These are phyloP conservation scores for Salix caprea DNA, from an alignment of 345 rosid species.

Conservation along the genomic window DNA sequence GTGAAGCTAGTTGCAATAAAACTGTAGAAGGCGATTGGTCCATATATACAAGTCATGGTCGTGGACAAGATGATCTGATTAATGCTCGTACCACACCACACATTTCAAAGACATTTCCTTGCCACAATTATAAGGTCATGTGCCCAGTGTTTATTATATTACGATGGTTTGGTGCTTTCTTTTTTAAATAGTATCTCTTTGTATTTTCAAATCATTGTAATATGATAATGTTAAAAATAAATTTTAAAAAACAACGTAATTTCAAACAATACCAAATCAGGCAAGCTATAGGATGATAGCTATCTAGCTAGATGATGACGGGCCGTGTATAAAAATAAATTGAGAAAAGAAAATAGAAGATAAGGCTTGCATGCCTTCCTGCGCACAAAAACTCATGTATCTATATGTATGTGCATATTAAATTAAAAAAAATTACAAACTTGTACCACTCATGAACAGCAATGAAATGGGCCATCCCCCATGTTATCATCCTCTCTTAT, in stretches of 20 bases:
- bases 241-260: too few species aligned
- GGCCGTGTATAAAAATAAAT: background rate
- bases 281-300: constrained; percentile 8
- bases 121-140: constrained; percentile 24
- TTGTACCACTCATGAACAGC: constrained; percentile 23
- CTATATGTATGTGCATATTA: background rate
- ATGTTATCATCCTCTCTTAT: background rate
- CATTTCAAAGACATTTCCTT: constrained; percentile 9
- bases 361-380: constrained; percentile 6
- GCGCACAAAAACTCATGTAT: background rate
- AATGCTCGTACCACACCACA: background rate
- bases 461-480: constrained; percentile 8
- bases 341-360: background rate
- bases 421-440: background rate
- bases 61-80: background rate
- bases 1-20: background rate
- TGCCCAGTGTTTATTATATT: too few species aligned
- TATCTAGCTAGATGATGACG: background rate
- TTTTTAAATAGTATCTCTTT: too few species aligned
- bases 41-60: background rate
- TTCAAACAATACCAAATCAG: too few species aligned
- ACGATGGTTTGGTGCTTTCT: too few species aligned
- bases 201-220: too few species aligned
- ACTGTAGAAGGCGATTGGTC: background rate
- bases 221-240: too few species aligned